Conservation (phyloP, 2,329 filamentous ascomycete genomes). For the Aspergillus thermomutatus region DNA sequence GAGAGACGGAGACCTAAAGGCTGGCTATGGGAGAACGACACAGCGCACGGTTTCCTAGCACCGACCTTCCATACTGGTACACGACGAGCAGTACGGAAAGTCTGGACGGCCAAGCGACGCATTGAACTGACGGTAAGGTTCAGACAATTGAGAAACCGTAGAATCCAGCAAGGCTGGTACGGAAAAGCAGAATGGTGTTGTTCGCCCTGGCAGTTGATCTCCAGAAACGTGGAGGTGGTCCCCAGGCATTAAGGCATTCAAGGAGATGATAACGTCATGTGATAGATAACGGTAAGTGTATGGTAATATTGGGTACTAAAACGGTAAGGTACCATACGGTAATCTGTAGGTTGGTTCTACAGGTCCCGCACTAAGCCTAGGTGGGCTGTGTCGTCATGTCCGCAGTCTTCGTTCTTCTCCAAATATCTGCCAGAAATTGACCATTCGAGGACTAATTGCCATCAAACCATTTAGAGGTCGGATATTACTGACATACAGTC, state of each 20-base stretch:
- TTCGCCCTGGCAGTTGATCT: neutral
- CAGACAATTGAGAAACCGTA: conserved; percentile 4
- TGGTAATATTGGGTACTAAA: conserved; percentile 4
- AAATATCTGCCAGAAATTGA: neutral
- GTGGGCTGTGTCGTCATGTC: conserved; percentile 33
- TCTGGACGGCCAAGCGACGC: conserved; percentile 47
- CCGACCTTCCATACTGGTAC: conserved; percentile 43
- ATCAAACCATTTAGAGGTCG: neutral
- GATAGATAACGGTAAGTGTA: neutral
- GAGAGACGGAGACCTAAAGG: conserved; percentile 35
- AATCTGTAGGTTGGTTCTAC: neutral
- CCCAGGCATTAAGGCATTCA: conserved; percentile 5
- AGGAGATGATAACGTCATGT: neutral
- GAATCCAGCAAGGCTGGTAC: conserved; percentile 10
- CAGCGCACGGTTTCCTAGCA: conserved; percentile 32
- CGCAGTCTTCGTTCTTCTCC: conserved; percentile 3
- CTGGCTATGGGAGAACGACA: conserved; percentile 38
- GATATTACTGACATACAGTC: neutral
- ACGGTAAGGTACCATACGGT: neutral
- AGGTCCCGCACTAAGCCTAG: conserved; percentile 20
- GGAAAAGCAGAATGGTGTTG: neutral
- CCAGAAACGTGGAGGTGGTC: neutral
- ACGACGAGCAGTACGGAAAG: conserved; percentile 47
- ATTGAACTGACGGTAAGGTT: conserved; percentile 31
- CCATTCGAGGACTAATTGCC: neutral